These are phyloP conservation scores for Tricholoma flavovirens DNA, from an alignment of 768 basidiomycete genomes.

Conservation along the genomic window DNA sequence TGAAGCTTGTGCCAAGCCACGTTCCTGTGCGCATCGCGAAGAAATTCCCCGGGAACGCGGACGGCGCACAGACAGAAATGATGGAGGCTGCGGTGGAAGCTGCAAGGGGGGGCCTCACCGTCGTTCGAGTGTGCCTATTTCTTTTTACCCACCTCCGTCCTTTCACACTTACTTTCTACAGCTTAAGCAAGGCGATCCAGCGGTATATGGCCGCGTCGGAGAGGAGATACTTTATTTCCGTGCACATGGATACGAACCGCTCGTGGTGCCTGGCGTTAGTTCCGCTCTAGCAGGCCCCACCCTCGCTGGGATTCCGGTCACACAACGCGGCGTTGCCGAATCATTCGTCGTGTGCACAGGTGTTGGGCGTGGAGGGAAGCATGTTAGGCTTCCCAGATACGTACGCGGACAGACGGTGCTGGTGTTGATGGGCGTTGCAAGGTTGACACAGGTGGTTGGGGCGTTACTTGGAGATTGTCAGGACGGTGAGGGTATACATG, in stretches of 20 bases:
- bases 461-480: conserved; percentile 35
- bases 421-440: conserved; percentile 93
- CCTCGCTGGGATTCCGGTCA: conserved; percentile 89
- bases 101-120: conserved; percentile 71
- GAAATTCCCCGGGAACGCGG: conserved; percentile 97
- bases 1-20: conserved; percentile 71
- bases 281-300: conserved; percentile 88
- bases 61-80: conserved; percentile 90
- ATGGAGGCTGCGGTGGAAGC: conserved; percentile 89
- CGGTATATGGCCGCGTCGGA: conserved; percentile 89
- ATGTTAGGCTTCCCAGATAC: conserved; percentile 84
- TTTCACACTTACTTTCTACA: conserved; percentile 20
- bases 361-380: conserved; percentile 81
- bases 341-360: conserved; percentile 89
- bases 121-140: conserved; percentile 65
- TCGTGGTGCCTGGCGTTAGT: conserved; percentile 85
- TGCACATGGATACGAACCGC: conserved; percentile 71
- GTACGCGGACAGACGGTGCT: conserved; percentile 75
- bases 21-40: conserved; percentile 83
- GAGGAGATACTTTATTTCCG: conserved; percentile 95
- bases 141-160: conserved; percentile 1
- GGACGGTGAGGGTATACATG: neutral
- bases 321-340: conserved; percentile 92
- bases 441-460: conserved; percentile 65
- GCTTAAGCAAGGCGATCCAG: conserved; percentile 98